These are phyloP conservation scores for Vigna trinervia DNA, from an alignment of 306 rosid species.

Conservation along the genomic window DNA sequence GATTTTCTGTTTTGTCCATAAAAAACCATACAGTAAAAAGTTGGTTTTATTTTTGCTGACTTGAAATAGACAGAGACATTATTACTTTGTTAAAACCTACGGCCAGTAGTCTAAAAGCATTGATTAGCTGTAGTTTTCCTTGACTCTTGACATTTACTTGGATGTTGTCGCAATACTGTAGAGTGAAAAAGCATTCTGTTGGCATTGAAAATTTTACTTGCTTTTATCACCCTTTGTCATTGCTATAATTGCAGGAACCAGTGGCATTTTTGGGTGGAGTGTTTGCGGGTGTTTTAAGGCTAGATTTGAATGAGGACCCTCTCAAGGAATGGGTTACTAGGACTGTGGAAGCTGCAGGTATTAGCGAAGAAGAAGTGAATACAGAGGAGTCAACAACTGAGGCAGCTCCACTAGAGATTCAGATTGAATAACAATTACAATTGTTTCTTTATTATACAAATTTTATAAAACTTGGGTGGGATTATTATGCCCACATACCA, in stretches of 20 bases:
- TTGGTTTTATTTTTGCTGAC: not conserved
- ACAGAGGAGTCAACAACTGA: slow-evolving; percentile 57
- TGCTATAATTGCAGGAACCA: slow-evolving; percentile 70
- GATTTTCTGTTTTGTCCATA: not conserved
- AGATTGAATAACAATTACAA: slow-evolving; percentile 64
- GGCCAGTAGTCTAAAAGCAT: not conserved
- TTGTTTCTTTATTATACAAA: slow-evolving; percentile 21
- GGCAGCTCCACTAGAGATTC: slow-evolving; percentile 77
- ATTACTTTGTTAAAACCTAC: slow-evolving; percentile 33
- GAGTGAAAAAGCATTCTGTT: slow-evolving; percentile 15
- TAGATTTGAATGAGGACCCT: slow-evolving; percentile 92
- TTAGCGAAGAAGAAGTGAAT: slow-evolving; percentile 62
- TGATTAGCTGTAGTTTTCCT: not conserved
- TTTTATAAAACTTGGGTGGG: slow-evolving; percentile 14
- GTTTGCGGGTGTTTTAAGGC: slow-evolving; percentile 84
- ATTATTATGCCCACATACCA: slow-evolving; percentile 26
- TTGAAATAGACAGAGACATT: not conserved
- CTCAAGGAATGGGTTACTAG: slow-evolving; percentile 89
- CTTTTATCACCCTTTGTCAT: slow-evolving; percentile 22
- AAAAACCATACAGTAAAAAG: no score
- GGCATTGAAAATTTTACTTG: slow-evolving; percentile 8
- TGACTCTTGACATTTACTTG: not conserved
- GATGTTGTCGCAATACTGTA: slow-evolving; percentile 24
- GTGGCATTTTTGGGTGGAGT: slow-evolving; percentile 92
- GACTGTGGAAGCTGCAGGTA: slow-evolving; percentile 81